A percentile compares a stretch with the other conserved stretches of the same genome.
phyloP scores from a whole-genome alignment of 768 basidiomycete genomes.

The Thelephora ganbajun region DNA sequence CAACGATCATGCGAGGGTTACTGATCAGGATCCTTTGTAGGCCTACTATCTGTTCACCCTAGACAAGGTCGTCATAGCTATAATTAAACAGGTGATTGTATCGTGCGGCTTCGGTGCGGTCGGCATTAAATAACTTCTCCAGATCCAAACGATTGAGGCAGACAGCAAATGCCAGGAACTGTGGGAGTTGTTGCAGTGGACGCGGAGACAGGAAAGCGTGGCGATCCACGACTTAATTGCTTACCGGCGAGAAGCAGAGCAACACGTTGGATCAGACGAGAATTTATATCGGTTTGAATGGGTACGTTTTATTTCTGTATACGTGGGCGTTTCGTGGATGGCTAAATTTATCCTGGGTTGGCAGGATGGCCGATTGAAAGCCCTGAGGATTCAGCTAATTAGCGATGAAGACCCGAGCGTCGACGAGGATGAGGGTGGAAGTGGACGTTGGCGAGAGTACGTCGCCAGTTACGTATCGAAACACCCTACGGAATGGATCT shows the following conservation, averaged over 20 bases:
- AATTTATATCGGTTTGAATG: conserved; percentile 70
- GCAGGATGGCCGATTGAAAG: conserved; percentile 42
- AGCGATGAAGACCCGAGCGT: conserved; percentile 52
- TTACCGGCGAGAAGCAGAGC: conserved; percentile 72
- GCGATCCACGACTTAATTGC: conserved; percentile 56
- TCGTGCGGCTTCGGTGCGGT: neutral
- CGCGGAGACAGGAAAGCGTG: conserved; percentile 36
- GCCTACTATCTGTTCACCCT: conserved; percentile 88
- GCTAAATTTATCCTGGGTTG: conserved; percentile 2
- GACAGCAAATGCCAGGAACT: conserved; percentile 84
- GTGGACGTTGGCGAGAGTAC: conserved; percentile 61
- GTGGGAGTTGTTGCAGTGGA: conserved; percentile 57
- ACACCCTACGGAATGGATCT: conserved; percentile 60
- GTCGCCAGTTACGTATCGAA: conserved; percentile 58
- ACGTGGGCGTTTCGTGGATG: neutral
- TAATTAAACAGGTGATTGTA: conserved; percentile 76
- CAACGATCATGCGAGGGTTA: conserved; percentile 12
- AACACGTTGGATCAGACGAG: conserved; percentile 59
- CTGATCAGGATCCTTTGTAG: conserved; percentile 24
- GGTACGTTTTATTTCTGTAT: conserved; percentile 30
- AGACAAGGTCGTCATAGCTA: conserved; percentile 79
- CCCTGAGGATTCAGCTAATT: conserved; percentile 47
- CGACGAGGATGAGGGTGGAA: conserved; percentile 32
- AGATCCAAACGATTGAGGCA: conserved; percentile 79
- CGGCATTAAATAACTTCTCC: conserved; percentile 4